Evolutionary conservation across 2,329 filamentous ascomycete species (phyloP), one percentile per base, ranked within the genome.

Genomic region (Didymella pinodella): DNA sequence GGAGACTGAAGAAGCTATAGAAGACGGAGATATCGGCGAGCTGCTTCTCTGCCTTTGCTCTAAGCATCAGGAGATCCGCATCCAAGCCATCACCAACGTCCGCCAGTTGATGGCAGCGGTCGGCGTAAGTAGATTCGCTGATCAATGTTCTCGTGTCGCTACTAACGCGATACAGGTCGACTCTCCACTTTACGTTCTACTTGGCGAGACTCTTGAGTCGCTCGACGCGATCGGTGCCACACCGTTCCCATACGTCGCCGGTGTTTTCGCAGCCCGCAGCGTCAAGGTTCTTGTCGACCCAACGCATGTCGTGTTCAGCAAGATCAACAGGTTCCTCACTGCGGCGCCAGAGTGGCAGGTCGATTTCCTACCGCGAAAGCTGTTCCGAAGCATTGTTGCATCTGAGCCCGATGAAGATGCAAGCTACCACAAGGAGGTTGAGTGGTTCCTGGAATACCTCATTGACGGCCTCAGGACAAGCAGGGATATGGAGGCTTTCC

Each of bases 241-340:
- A 22, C 62, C 89, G 1, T 80, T 96, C 3, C 89, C 93, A 0
- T 92, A 89, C 60, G 83, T 92, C 12, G 87, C 92, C 6, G 85
- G 88, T n/a, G 86, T 90, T 11, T 95, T 97, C 68, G 89, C 92
- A 7, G 83, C 85, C 46, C 86, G 87, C 64, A 87, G 88, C 1
- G 82, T 96, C 7, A 80, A 84, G 1, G 86, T 96, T 16, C 79
- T 96, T 45, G 85, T 83, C 22, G 88, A 92, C 61, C 94, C 94
- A 0, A 83, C 92, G 16, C 92, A 96, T 72, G 86, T 86, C 60
- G 85, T 97, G 36, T 98, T 97, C 74, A 86, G 88, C 57, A 97
- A 97, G 74, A 81, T 95, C 77, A 97, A 96, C 79, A 82, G 84
- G 6, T 97, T 93, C 75, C 85, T 98, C 34, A 91, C 91, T 22